These are phyloP conservation scores for Lentinula sp. DNA, from an alignment of 768 basidiomycete species.

Conservation along the genomic window DNA sequence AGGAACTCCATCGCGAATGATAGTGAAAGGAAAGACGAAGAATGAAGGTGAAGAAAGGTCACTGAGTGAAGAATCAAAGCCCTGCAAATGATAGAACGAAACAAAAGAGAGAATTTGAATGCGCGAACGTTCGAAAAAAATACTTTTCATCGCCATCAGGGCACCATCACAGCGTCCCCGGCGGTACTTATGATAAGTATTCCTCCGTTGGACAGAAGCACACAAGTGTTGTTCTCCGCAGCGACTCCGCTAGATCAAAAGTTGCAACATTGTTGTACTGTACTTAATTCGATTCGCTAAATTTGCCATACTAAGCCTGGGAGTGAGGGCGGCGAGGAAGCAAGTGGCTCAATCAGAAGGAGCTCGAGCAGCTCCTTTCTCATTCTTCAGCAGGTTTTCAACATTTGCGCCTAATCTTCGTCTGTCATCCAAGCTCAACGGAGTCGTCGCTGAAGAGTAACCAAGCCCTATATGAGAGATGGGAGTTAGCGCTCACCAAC, in stretches of 20 bases:
- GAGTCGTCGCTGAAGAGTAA: constrained; percentile 49
- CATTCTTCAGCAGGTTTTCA: constrained; percentile 49
- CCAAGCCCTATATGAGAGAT: constrained; percentile 46
- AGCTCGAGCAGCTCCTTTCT: constrained; percentile 67
- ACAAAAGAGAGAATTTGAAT: background rate
- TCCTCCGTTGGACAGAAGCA: too few relatives aligned
- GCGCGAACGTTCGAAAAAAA: too few relatives aligned
- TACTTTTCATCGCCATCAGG: too few relatives aligned
- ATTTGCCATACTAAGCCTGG: background rate
- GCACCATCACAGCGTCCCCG: too few relatives aligned
- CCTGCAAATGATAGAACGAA: background rate
- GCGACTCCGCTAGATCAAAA: too few relatives aligned
- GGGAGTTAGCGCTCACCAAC: background rate
- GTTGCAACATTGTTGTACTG: too few relatives aligned
- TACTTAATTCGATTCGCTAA: background rate
- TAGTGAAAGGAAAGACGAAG: background rate
- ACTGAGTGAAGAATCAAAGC: background rate
- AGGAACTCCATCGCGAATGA: background rate
- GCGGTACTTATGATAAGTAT: too few relatives aligned
- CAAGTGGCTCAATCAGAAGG: constrained; percentile 25
- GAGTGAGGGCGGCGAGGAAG: background rate
- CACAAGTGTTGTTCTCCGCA: too few relatives aligned
- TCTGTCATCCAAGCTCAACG: constrained; percentile 55
- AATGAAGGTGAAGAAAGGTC: background rate
- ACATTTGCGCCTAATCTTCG: constrained; percentile 54